phyloP scores from a whole-genome alignment of 1,139 yeast genomes.

The Debaryomyces singareniensis region DNA sequence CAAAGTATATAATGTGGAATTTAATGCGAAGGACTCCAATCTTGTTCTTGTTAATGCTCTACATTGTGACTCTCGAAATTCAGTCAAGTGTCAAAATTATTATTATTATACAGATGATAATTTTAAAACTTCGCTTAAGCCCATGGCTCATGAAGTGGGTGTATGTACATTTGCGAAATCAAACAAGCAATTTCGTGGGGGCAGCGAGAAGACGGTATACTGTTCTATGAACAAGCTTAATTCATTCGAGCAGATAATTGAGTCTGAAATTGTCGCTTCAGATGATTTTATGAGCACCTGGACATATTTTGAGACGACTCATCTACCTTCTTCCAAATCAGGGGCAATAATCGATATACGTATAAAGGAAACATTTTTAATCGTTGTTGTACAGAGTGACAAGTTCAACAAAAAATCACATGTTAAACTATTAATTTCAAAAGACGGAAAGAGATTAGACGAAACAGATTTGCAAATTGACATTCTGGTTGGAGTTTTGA shows the following conservation, averaged over 20 bases:
- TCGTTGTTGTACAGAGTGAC: constrained; percentile 47
- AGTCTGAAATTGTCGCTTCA: constrained; percentile 38
- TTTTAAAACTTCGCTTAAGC: constrained; percentile 36
- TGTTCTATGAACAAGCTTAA: constrained; percentile 43
- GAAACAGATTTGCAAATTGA: constrained; percentile 48
- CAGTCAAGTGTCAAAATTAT: constrained; percentile 18
- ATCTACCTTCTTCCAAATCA: constrained; percentile 14
- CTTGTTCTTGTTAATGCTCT: constrained; percentile 30
- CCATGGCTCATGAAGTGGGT: constrained; percentile 24
- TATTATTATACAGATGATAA: constrained; percentile 50
- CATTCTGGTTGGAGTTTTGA: constrained; percentile 37
- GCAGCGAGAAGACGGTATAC: constrained; percentile 38
- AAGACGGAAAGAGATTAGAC: constrained; percentile 47
- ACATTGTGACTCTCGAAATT: background rate
- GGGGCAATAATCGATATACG: constrained; percentile 42
- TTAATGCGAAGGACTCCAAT: constrained; percentile 37
- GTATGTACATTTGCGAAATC: constrained; percentile 51
- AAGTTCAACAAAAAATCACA: constrained; percentile 35
- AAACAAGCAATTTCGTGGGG: constrained; percentile 29
- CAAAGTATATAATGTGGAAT: constrained; percentile 16
- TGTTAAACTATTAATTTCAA: constrained; percentile 49
- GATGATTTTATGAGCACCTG: constrained; percentile 47
- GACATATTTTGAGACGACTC: background rate
- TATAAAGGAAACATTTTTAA: constrained; percentile 46
- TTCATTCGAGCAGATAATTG: constrained; percentile 37